These are phyloP conservation scores for Hibiscus trionum DNA, from an alignment of 345 rosid genomes.

Conservation along the genomic window DNA sequence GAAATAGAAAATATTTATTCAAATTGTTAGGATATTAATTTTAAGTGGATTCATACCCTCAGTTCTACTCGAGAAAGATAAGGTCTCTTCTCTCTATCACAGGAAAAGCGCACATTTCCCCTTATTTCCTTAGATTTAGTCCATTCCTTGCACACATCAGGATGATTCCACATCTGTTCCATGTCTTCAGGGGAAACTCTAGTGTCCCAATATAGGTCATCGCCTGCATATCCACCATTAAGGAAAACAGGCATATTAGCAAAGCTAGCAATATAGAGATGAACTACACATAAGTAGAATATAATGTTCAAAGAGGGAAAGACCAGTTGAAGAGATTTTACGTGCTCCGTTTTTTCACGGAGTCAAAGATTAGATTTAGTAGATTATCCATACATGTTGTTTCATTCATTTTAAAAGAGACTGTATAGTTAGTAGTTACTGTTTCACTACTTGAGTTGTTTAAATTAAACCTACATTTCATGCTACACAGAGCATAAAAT, in stretches of 20 bases:
- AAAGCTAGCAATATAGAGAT: neutral
- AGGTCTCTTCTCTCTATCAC: conserved; percentile 46
- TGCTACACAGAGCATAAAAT: neutral
- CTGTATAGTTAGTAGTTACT: neutral
- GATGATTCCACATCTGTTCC: conserved; percentile 76
- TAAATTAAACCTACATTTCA: neutral
- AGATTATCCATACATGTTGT: neutral
- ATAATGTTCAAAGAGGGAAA: neutral
- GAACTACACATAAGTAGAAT: conserved; percentile 7
- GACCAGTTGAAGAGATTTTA: neutral
- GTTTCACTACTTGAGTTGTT: neutral
- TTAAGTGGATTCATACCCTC: conserved; percentile 42
- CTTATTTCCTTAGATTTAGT: conserved; percentile 56
- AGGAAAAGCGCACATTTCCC: conserved; percentile 78
- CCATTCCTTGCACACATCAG: conserved; percentile 73
- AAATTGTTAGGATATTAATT: conserved; percentile 1
- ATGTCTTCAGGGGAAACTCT: conserved; percentile 78
- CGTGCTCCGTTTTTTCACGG: neutral
- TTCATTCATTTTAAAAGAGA: too few species aligned
- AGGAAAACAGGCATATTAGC: conserved; percentile 10
- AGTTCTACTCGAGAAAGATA: conserved; percentile 72
- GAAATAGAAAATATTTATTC: neutral
- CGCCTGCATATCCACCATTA: conserved; percentile 28
- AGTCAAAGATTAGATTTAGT: neutral
- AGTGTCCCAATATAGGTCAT: conserved; percentile 53